Base-by-base conservation (phyloP, 768 basidiomycete genomes). In the Suillus discolor region DNA sequence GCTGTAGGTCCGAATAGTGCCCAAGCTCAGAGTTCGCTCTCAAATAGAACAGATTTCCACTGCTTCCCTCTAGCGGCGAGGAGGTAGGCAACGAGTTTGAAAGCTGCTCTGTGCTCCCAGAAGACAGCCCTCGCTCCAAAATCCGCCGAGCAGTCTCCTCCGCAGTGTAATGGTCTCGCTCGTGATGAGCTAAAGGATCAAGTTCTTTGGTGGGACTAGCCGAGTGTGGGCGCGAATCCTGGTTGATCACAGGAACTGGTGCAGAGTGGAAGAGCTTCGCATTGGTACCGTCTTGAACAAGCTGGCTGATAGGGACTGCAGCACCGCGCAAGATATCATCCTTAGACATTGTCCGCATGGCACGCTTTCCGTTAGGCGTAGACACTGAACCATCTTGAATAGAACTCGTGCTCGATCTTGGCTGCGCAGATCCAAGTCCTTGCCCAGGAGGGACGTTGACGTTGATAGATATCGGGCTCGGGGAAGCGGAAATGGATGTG, bases 1-100 rank as follows among this genome's bases (percentile, higher is more conserved):
- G 78, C 70, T 71, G 75, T 66, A 88, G 74, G 76, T 93, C 93
- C 51, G 88, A 72, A 75, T 94, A 94, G 72, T 94, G 89, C 5
- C 93, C 93, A 53, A 93, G 80, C 74, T 93, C 93, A 34, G 93
- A 94, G 73, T 89, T 92, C 8, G 92, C 86, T 59, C 92, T 87
- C 63, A 81, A 65, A 15, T 78, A 61, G 28, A 75, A 74, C 12
- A 73, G 75, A 18, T 70, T 67, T 31, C 76, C 77, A 36, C 71
- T 63, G 13, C 72, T 75, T 51, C 71, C 73, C 18, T 79, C 79
- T 31, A 85, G 75, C 31, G 87, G 79, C 7, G 84, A 87, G 23
- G 80, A 76, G 3, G 79, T 74, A 11, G 86, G 87, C 34, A 87
- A 74, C 18, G 86, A 88, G 42, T 81, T 85, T 3, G 93, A 91